These are phyloP conservation scores for Lactarius hatsudake DNA, from an alignment of 768 basidiomycete species.

Conservation along the genomic window DNA sequence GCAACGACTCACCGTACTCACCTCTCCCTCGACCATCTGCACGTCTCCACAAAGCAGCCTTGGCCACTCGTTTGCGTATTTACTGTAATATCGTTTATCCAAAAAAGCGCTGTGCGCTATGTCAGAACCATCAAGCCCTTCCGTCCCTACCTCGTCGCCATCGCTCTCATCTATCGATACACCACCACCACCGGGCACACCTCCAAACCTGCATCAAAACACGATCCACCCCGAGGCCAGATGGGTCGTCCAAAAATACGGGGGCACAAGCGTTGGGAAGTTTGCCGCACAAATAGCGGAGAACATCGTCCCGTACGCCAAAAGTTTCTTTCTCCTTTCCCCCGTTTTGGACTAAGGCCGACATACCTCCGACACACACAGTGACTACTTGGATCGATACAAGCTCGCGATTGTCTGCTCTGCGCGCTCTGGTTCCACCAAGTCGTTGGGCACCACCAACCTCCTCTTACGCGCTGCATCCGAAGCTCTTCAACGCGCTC, in stretches of 20 bases:
- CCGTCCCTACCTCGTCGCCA: constrained; percentile 33
- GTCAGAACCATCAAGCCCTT: constrained; percentile 25
- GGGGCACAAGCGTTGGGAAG: constrained; percentile 90
- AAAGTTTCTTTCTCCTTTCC: background rate
- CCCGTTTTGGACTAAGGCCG: background rate
- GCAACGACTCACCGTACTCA: background rate
- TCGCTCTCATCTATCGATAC: constrained; percentile 39
- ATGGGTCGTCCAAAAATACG: constrained; percentile 96
- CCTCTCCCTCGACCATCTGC: background rate
- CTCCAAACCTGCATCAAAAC: constrained; percentile 76
- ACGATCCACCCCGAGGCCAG: constrained; percentile 63
- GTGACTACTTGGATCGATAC: constrained; percentile 70
- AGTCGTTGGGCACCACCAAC: constrained; percentile 93
- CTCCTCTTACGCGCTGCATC: constrained; percentile 84
- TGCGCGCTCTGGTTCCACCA: constrained; percentile 92
- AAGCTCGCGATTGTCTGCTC: constrained; percentile 95
- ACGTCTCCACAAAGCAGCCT: background rate
- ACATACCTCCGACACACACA: constrained; percentile 31
- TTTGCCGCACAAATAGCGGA: constrained; percentile 80
- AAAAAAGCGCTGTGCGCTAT: background rate
- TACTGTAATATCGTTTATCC: background rate
- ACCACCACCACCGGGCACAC: constrained; percentile 46
- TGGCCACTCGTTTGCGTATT: background rate
- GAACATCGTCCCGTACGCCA: constrained; percentile 81
- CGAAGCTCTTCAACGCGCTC: constrained; percentile 62